Evolutionary conservation across 768 basidiomycete species (phyloP).

Genomic region (Pholiota microspora): DNA sequence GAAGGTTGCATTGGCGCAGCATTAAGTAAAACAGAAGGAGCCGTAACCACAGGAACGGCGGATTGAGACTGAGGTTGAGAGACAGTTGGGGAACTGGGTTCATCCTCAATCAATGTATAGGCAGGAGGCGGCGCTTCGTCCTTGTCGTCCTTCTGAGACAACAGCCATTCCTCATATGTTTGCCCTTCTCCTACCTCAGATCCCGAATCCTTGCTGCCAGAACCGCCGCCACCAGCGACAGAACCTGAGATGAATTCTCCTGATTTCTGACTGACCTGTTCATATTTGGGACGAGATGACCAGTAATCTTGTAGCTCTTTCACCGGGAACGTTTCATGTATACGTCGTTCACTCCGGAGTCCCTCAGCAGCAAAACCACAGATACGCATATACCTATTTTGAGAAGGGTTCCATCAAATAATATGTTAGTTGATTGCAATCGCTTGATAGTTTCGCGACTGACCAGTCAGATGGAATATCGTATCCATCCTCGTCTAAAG

Average conservation of each 20-base stretch:
- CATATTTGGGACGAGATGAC: slow-evolving; percentile 59
- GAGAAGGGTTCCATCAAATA: neutral
- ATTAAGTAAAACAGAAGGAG: neutral
- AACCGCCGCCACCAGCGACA: neutral
- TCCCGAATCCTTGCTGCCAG: slow-evolving; percentile 13
- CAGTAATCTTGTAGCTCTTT: slow-evolving; percentile 79
- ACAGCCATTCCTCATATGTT: slow-evolving; percentile 50
- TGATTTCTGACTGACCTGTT: slow-evolving; percentile 33
- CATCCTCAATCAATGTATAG: slow-evolving; percentile 53
- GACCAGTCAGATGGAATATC: slow-evolving; percentile 82
- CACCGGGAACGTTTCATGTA: slow-evolving; percentile 61
- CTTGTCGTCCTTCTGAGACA: slow-evolving; percentile 37
- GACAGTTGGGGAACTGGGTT: slow-evolving; percentile 12
- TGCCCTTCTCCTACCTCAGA: slow-evolving; percentile 21
- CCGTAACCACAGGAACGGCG: neutral
- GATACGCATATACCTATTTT: slow-evolving; percentile 71
- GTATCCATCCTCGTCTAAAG: slow-evolving; percentile 76
- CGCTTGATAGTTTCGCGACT: slow-evolving; percentile 22
- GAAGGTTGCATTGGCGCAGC: neutral
- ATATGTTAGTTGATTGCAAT: neutral
- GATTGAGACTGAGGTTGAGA: slow-evolving; percentile 2
- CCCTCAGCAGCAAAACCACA: slow-evolving; percentile 70
- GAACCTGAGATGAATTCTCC: slow-evolving; percentile 31
- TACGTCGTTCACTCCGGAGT: slow-evolving; percentile 59
- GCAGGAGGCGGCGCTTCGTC: slow-evolving; percentile 68